These are phyloP conservation scores for Trematosphaeria pertusa DNA, from an alignment of 2,329 filamentous ascomycete species.

Conservation along the genomic window DNA sequence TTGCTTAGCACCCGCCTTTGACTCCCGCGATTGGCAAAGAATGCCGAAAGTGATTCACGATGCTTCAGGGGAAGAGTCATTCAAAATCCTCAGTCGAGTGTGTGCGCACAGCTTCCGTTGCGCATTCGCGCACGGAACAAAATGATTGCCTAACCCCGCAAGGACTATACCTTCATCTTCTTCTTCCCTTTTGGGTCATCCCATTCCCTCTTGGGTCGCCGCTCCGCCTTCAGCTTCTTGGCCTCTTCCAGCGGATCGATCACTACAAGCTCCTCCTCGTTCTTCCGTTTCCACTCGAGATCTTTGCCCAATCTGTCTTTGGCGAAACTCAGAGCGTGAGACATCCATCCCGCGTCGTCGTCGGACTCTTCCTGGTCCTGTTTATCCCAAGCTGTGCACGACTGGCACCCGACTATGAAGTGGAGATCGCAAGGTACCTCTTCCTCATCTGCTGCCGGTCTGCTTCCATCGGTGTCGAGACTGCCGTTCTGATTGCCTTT, in stretches of 20 bases:
- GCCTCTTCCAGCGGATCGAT: conserved; percentile 91
- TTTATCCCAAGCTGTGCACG: conserved; percentile 85
- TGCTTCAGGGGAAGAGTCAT: no score
- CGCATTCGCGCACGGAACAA: background rate
- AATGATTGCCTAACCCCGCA: background rate
- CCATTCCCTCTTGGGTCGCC: conserved; percentile 53
- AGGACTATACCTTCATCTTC: conserved; percentile 21
- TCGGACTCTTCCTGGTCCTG: conserved; percentile 67
- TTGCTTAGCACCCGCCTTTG: no score
- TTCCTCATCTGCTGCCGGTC: conserved; percentile 36
- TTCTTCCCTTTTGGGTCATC: conserved; percentile 32
- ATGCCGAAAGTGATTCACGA: no score
- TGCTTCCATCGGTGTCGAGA: conserved; percentile 17
- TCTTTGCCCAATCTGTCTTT: conserved; percentile 92
- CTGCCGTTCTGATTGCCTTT: conserved; percentile 33
- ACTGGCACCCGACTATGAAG: conserved; percentile 95
- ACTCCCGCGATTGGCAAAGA: no score
- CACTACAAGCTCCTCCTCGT: conserved; percentile 88
- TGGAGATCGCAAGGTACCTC: conserved; percentile 83
- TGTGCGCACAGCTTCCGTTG: no score
- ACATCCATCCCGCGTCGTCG: conserved; percentile 77
- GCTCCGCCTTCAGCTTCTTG: conserved; percentile 69
- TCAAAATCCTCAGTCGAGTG: no score
- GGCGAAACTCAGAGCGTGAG: conserved; percentile 82
- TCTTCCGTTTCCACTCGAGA: conserved; percentile 86